Percentiles rank a stretch among this genome's conserved stretches.
These are phyloP conservation scores for Pyricularia sp. DNA, from an alignment of 2,329 filamentous ascomycete genomes.

Conservation along the genomic window DNA sequence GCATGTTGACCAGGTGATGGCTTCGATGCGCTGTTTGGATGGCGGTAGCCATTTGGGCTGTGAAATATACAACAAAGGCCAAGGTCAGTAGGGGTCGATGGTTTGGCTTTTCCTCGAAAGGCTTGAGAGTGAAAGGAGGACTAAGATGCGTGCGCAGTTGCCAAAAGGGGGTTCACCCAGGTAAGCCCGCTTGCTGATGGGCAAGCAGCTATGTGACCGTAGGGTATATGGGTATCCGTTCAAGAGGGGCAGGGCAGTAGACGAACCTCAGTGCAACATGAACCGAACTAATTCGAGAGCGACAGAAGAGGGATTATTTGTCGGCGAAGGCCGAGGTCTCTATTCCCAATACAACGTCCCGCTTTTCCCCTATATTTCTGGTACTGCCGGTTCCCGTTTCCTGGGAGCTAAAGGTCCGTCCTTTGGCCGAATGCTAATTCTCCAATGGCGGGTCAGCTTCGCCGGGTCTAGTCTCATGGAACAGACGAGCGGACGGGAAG, in stretches of 20 bases:
- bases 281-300: not conserved
- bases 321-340: not conserved
- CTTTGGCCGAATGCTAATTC: not conserved
- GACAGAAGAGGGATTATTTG: not conserved
- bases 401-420: conserved; percentile 1
- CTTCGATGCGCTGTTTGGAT: conserved; percentile 40
- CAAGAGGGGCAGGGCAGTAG: not conserved
- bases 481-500: not conserved
- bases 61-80: not conserved
- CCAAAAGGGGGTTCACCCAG: too few species aligned
- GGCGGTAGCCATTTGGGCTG: conserved; percentile 43
- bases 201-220: too few species aligned
- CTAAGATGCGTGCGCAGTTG: too few species aligned
- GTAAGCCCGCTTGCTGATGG: too few species aligned
- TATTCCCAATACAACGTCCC: not conserved
- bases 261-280: not conserved
- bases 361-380: not conserved
- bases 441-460: not conserved
- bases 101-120: too few species aligned
- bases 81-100: too few species aligned
- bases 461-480: not conserved
- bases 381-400: conserved; percentile 4
- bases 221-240: not conserved
- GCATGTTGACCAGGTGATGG: conserved; percentile 27
- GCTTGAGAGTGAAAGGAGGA: too few species aligned